These are phyloP conservation scores for Boletellus sp. DNA, from an alignment of 768 basidiomycete species.

Conservation along the genomic window DNA sequence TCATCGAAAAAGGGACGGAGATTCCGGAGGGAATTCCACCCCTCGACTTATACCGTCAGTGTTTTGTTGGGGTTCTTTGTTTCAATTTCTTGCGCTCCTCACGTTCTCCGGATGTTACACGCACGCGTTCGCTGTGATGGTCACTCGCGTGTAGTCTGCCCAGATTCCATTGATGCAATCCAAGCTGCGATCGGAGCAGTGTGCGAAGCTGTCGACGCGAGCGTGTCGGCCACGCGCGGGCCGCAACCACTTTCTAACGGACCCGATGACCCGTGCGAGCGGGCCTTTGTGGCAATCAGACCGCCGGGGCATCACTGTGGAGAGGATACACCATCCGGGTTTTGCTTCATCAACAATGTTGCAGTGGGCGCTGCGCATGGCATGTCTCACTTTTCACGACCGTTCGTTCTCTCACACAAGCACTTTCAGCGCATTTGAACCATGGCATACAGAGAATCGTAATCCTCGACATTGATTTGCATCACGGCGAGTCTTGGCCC, in stretches of 20 bases:
- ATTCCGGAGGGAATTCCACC: conserved; percentile 71
- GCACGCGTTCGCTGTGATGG: neutral
- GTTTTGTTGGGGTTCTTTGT: neutral
- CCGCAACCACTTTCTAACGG: conserved; percentile 8
- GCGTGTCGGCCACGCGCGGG: conserved; percentile 36
- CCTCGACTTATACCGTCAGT: conserved; percentile 79
- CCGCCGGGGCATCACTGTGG: conserved; percentile 96
- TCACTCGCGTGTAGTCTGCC: conserved; percentile 56
- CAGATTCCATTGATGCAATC: conserved; percentile 70
- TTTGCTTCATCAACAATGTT: conserved; percentile 95
- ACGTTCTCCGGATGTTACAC: neutral
- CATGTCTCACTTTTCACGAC: conserved; percentile 29
- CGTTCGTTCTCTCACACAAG: neutral
- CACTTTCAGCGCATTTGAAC: conserved; percentile 66
- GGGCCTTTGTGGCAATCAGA: conserved; percentile 79
- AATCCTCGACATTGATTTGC: conserved; percentile 77
- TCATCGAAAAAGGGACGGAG: conserved; percentile 62
- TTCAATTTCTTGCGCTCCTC: neutral
- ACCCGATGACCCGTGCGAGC: conserved; percentile 22
- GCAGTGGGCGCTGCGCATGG: conserved; percentile 89
- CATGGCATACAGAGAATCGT: conserved; percentile 76
- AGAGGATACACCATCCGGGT: conserved; percentile 85
- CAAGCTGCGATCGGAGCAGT: conserved; percentile 79
- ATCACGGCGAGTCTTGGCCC: conserved; percentile 20
- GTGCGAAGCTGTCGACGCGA: conserved; percentile 81